Base-by-base conservation (phyloP, 129 eudicot genomes). In the Flaveria sonorensis region DNA sequence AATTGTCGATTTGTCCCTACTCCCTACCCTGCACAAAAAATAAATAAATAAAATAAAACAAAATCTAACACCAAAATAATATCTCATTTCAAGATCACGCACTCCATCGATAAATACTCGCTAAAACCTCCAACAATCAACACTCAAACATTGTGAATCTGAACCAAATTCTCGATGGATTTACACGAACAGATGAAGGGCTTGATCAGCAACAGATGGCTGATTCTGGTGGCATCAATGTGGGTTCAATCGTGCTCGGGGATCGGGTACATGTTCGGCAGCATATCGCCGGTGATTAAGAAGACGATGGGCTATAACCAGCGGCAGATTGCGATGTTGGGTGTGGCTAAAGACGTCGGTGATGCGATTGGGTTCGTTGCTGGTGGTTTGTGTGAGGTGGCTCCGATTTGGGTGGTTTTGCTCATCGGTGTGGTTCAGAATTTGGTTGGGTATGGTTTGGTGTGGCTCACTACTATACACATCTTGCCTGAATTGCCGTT, bases 211-310 rank as follows among this genome's bases (percentile, higher is more conserved):
- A 85, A 82, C 43, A 84, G 89, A 84, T 89, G 91, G 91, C 86
- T 89, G 14, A 89, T 86, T 11, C 87, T 89, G 77, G 95, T 85
- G 53, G 95, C 88, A 59, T 89, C 95, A 19, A 89, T 89, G 88
- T 89, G 91, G 91, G 88, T 89, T 59, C 91, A 86, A 72, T 89
- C 91, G 21, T 86, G 89, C 69, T 83, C 91, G 3, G 91, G 95
- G 7, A 86, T 89, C 73, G 93, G 93, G 51, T 89, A 86, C 46
- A 39, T 89, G 82, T 89, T 83, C 53, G 93, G 93, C 40, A 89
- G 95, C 61, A 79, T 89, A 56, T 89, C 95, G 10, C 95, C 95
- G 23, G 86, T 89, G 75, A 89, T 89, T 16, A 86, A 89, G 85
- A 77, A 79, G 42, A 50, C 78, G 13, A 80, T 86, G 95, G 95